Percentiles rank a stretch among this genome's conserved stretches.
Conservation (phyloP, 768 basidiomycete genomes). For the Hemileccinum rubropunctum region DNA sequence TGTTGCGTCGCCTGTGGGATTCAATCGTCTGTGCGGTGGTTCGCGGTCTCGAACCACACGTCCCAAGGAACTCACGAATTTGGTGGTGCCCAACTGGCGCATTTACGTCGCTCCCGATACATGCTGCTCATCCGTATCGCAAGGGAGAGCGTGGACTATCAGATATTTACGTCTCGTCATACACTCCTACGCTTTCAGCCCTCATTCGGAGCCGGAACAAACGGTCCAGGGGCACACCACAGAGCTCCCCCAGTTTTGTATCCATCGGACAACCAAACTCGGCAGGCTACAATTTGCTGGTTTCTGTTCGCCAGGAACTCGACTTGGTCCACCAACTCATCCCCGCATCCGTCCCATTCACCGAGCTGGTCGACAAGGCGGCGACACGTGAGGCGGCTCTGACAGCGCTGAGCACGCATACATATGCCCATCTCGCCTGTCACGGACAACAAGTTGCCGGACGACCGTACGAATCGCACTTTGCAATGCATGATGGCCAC, state of each 20-base stretch:
- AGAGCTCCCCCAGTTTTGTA: slow-evolving; percentile 6
- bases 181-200: slow-evolving; percentile 28
- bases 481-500: slow-evolving; percentile 15
- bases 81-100: slow-evolving; percentile 32
- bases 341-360: slow-evolving; percentile 6
- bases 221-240: neutral
- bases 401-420: slow-evolving; percentile 11
- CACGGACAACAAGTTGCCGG: slow-evolving; percentile 19
- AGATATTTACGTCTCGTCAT: slow-evolving; percentile 30
- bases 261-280: slow-evolving; percentile 20
- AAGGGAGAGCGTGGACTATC: slow-evolving; percentile 15
- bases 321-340: slow-evolving; percentile 10
- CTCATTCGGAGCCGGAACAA: slow-evolving; percentile 20
- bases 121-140: slow-evolving; percentile 24
- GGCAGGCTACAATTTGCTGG: neutral
- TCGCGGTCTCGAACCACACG: slow-evolving; percentile 10
- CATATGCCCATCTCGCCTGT: slow-evolving; percentile 27
- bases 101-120: slow-evolving; percentile 28
- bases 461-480: slow-evolving; percentile 19
- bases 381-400: slow-evolving; percentile 15
- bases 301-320: slow-evolving; percentile 14
- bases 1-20: slow-evolving; percentile 23
- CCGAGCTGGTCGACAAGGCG: slow-evolving; percentile 8
- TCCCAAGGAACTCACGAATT: slow-evolving; percentile 13
- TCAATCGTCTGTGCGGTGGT: slow-evolving; percentile 20